These are phyloP conservation scores for Colletotrichum falcatum DNA, from an alignment of 2,329 filamentous ascomycete genomes.

Conservation along the genomic window DNA sequence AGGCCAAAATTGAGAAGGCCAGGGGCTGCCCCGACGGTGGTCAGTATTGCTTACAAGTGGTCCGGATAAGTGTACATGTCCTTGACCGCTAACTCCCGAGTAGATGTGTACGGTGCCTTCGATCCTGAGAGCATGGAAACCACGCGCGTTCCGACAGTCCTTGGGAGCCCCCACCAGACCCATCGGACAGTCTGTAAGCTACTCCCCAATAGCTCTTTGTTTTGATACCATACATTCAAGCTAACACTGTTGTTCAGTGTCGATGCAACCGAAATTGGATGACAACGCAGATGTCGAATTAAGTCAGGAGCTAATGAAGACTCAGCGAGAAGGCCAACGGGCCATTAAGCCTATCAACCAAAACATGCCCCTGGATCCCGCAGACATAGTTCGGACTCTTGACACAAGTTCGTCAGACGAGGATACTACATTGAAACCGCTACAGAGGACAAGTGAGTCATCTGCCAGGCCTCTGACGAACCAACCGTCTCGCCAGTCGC, in stretches of 20 bases:
- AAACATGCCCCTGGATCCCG: neutral
- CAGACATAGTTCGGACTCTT: neutral
- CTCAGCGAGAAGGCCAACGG: slow-evolving; percentile 6
- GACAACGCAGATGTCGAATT: slow-evolving; percentile 34
- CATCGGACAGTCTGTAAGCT: slow-evolving; percentile 32
- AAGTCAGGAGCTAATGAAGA: slow-evolving; percentile 27
- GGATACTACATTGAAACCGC: neutral
- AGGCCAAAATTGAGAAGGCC: slow-evolving; percentile 47
- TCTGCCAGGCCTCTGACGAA: neutral
- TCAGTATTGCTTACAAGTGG: neutral
- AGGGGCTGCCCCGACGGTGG: slow-evolving; percentile 33
- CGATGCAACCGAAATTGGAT: slow-evolving; percentile 29
- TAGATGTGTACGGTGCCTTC: neutral
- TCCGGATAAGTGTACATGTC: neutral
- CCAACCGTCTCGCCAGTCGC: neutral
- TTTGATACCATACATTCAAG: too few species aligned
- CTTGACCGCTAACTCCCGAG: neutral
- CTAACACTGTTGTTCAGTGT: slow-evolving; percentile 30
- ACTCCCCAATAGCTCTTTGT: too few species aligned
- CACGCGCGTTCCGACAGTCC: neutral
- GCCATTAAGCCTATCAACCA: slow-evolving; percentile 10
- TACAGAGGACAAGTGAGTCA: neutral
- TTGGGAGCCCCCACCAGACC: slow-evolving; percentile 8
- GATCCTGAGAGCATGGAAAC: neutral
- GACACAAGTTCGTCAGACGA: neutral